Base-by-base conservation (phyloP, 352 stramenopile genomes). In the Phytophthora idaei region DNA sequence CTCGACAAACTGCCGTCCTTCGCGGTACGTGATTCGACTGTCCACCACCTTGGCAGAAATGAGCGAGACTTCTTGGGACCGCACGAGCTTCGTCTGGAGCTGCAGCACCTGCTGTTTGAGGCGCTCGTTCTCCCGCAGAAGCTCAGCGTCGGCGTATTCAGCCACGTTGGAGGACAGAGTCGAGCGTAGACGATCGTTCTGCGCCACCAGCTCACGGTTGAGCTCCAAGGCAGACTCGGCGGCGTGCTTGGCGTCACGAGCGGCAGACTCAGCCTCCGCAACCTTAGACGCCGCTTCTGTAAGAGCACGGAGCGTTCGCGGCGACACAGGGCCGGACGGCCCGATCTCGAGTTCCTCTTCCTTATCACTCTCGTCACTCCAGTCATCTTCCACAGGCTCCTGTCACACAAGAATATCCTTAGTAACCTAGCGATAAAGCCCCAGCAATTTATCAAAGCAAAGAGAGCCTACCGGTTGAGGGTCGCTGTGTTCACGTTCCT, bases 351-450 rank as follows among this genome's bases (percentile, higher is more conserved):
- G 3, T 34, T 46, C 61, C 14, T 70, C 74, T 34, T 89, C 77
- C 66, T 86, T 89, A 36, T 92, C 81, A 37, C 81, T 89, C 27
- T 80, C 79, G 39, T 90, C 83, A 77, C 80, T 90, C 81, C 80
- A 92, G 72, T 90, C 83, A 73, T 92, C 80, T 76, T 92, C 81
- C 70, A 92, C 81, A 81, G 81, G 81, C 80, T 92, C 83, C 83
- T 92, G 44, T 76, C 71, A 86, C 71, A 69, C 74, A 75, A 75
- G 57, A 73, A 74, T 65, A 71, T 78, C 83, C 83, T 89, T 85
- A 91, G 80, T 83, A 75, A 67, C 32, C 21, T 11, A 41, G 9
- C 29, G 48, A 1, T 31, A 60, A 44, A 27, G 10, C 31, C 21
- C 54, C 61, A 29, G 32, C 6, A 59, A 41, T n/a, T 34, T 21